Evolutionary conservation across 768 basidiomycete species (phyloP), one percentile per base, ranked within the genome.

Genomic region (Termitomyces sp.): DNA sequence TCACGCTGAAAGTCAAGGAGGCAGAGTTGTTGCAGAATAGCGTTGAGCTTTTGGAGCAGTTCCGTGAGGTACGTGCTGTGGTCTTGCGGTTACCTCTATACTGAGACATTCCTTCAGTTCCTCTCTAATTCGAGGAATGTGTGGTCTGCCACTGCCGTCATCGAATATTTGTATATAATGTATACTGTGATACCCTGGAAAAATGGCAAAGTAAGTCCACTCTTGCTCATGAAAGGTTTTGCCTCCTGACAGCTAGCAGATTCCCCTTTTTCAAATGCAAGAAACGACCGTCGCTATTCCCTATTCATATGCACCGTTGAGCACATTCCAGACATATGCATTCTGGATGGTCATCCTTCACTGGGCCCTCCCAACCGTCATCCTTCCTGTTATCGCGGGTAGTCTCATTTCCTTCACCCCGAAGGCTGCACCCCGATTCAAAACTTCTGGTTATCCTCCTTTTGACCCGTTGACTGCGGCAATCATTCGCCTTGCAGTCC

Each of bases 121-220:
- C 73, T 88, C 10, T 89, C 88, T n/a, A 82, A 82, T 60, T 83
- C 87, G 1, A 75, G 74, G 37, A 84, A 85, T 57, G 83, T 89
- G 45, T 84, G 80, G 75, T 74, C 76, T 20, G 59, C 84, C 44
- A 84, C 83, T 0, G 76, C 80, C 7, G 52, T 83, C 9, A 61
- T 77, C 18, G 88, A 89, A 65, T 65, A 87, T 6, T 20, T 82
- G 1, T 82, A 80, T 60, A 73, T 89, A 39, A 63, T 87, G 16
- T 73, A 72, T 48, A 70, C 67, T 13, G 72, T 85, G 24, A 73
- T 85, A 51, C 85, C 86, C 0, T 87, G 83, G 83, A 68, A 73
- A 55, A 61, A 61, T 13, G 54, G 73, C n/a, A 65, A 71, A 65
- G 82, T 84, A 60, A 48, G 77, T 67, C 1, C 33, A 41, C 16